A percentile compares a stretch with the other conserved stretches of the same genome.
phyloP scores from a whole-genome alignment of 371 early-diverging fungal genomes.

The Lichtheimia ramosa region DNA sequence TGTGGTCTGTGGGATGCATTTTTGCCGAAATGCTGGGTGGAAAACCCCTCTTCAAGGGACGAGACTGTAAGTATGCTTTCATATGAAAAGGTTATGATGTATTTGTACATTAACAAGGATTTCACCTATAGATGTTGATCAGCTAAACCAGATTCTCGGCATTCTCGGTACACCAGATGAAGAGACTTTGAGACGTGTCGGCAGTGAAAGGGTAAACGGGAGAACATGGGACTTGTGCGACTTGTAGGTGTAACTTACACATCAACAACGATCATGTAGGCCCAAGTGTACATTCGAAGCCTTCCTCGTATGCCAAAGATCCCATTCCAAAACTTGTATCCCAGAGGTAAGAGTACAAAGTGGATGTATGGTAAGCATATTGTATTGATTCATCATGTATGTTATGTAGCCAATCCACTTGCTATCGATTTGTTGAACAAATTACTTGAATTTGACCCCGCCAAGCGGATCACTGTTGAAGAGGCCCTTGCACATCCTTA shows the following conservation, averaged over 20 bases:
- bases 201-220: slow-evolving; percentile 67
- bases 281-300: slow-evolving; percentile 93
- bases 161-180: slow-evolving; percentile 98
- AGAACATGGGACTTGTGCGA: slow-evolving; percentile 7
- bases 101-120: neutral
- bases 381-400: slow-evolving; percentile 3
- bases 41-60: slow-evolving; percentile 86
- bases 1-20: slow-evolving; percentile 98
- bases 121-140: slow-evolving; percentile 80
- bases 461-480: slow-evolving; percentile 78
- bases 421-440: slow-evolving; percentile 83
- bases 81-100: neutral
- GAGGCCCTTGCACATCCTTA: slow-evolving; percentile 84
- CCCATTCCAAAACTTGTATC: slow-evolving; percentile 83
- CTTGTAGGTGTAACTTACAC: neutral
- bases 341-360: slow-evolving; percentile 40
- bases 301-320: slow-evolving; percentile 88
- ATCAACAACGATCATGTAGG: slow-evolving; percentile 51
- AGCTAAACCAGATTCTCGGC: slow-evolving; percentile 96
- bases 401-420: slow-evolving; percentile 46
- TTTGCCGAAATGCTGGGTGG: slow-evolving; percentile 96
- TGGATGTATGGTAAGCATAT: slow-evolving; percentile 21
- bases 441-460: slow-evolving; percentile 81
- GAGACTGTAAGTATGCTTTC: slow-evolving; percentile 68
- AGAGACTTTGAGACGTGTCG: slow-evolving; percentile 83